Evolutionary conservation across 2,329 filamentous ascomycete genomes (phyloP), one percentile per base, ranked within the genome.

Genomic region (Mycocentrospora acerina): DNA sequence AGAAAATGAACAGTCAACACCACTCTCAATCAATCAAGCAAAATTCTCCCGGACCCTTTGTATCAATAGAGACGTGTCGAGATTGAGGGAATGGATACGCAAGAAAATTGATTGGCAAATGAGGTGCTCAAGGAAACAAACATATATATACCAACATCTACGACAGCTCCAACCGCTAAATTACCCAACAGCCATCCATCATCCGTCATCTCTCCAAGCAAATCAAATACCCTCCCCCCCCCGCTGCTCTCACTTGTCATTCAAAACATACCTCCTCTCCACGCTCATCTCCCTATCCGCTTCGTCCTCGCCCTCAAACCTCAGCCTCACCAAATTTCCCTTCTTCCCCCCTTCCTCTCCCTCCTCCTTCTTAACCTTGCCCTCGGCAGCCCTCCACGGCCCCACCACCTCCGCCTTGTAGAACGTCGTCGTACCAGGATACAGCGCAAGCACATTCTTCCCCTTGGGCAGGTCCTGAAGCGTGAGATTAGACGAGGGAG

Each of bases 361-460:
- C 43, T 72, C 71, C 18, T 72, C 62, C 42, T 52, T 59, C 51
- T 57, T 60, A 18, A 64, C 46, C 18, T 60, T 62, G 27, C 64
- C 62, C 18, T 57, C 44, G 14, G 40, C 46, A 7, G 57, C 59
- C 17, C 53, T 61, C 70, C 72, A 74, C 6, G 56, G 52, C 7
- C 64, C 64, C 8, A 68, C 70, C 4, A 76, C 73, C 47, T 76
- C 73, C 1, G 74, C 74, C 46, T 73, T 74, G 53, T 77, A 77
- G 46, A 77, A 77, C 2, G 74, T 77, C n/a, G 74, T 76, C 7
- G 74, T 77, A 14, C 71, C 69, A 1, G 74, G 74, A 45, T 77
- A 77, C 37, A 76, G 63, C 19, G 74, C 74, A 5, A 77, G 57
- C 1, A 77, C 74, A n/a, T 69, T 59, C 42, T 62, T 68, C 6